Percentiles rank a stretch among this genome's conserved stretches.
Conservation (phyloP, 2,329 filamentous ascomycete genomes). For the Aspergillus arachidicola region DNA sequence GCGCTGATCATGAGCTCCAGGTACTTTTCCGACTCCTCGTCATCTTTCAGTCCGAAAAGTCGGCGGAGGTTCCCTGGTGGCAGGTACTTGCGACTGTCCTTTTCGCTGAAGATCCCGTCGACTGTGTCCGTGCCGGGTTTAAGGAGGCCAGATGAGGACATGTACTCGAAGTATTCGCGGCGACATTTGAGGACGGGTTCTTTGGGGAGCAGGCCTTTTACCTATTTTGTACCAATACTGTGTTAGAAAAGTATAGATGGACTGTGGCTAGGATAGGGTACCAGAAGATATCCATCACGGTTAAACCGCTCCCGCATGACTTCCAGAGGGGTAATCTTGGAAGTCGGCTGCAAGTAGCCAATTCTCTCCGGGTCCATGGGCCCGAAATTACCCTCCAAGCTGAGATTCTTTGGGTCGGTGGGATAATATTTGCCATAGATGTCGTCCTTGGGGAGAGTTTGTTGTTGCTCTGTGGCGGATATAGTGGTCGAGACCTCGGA, state of each 20-base stretch:
- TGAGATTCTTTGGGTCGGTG: background rate
- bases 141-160: conserved; percentile 42
- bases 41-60: conserved; percentile 36
- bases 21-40: conserved; percentile 33
- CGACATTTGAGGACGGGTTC: conserved; percentile 26
- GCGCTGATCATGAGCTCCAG: conserved; percentile 1
- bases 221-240: background rate
- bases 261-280: background rate
- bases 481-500: background rate
- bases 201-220: background rate
- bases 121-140: conserved; percentile 37
- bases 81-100: conserved; percentile 35
- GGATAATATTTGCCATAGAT: background rate
- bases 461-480: background rate
- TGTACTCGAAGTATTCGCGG: conserved; percentile 44
- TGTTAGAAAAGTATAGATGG: background rate
- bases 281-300: background rate
- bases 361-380: background rate
- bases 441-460: background rate
- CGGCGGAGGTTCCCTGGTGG: conserved; percentile 34
- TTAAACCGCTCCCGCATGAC: background rate
- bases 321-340: background rate
- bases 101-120: conserved; percentile 43
- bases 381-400: background rate
- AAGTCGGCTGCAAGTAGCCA: background rate